Evolutionary conservation across 2,329 filamentous ascomycete genomes (phyloP).

Genomic region (Trichoderma gracile): DNA sequence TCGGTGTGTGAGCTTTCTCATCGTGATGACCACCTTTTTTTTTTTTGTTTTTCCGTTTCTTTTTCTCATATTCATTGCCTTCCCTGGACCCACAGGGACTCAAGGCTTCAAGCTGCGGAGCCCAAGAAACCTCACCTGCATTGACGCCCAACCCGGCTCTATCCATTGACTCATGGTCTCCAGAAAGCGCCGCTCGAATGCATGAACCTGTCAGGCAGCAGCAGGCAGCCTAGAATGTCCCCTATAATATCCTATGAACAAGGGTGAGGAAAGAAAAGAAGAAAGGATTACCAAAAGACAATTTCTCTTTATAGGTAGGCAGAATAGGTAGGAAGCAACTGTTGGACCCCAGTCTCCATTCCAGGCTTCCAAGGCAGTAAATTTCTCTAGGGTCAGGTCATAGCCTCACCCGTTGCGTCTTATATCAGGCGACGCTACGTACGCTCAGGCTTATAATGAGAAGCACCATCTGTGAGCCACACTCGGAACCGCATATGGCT

Average conservation of each 20-base stretch:
- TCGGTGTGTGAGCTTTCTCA: too few relatives aligned
- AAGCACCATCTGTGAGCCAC: too few relatives aligned
- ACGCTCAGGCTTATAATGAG: too few relatives aligned
- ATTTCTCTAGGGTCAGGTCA: neutral
- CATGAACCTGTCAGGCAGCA: conserved; percentile 23
- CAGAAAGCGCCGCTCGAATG: conserved; percentile 14
- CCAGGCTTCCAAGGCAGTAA: neutral
- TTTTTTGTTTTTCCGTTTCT: too few relatives aligned
- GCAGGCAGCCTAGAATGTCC: conserved; percentile 3
- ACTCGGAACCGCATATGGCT: too few relatives aligned
- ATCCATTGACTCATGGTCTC: conserved; percentile 20
- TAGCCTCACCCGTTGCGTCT: neutral
- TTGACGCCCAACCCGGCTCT: conserved; percentile 21
- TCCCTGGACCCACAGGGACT: neutral
- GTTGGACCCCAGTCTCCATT: neutral
- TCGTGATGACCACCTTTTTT: too few relatives aligned
- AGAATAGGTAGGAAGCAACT: neutral
- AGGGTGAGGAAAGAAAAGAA: neutral
- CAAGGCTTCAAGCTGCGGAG: neutral
- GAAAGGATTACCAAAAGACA: too few relatives aligned
- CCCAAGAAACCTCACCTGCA: conserved; percentile 19
- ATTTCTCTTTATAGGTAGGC: too few relatives aligned
- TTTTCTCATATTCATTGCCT: neutral
- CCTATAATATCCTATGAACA: neutral
- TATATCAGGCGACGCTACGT: too few relatives aligned